A percentile compares a stretch with the other conserved stretches of the same genome.
Evolutionary conservation across 495 filamentous ascomycete species (phyloP).

Genomic region (Penicillium ucsense): DNA sequence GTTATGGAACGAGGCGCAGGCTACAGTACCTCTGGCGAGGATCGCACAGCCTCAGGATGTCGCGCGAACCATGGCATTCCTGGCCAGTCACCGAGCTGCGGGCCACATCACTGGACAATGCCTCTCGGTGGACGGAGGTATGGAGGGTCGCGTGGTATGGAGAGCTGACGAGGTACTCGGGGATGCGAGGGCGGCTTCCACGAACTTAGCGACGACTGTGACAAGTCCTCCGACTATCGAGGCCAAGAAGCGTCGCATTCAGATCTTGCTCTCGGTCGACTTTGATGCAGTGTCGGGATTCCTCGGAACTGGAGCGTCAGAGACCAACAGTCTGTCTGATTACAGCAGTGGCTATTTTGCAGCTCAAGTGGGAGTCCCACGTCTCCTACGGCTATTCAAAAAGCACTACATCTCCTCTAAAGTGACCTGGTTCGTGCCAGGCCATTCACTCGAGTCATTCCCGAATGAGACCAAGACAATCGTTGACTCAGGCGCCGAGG

Average conservation of each 20-base stretch:
- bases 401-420: conserved; percentile 42
- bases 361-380: conserved; percentile 48
- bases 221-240: conserved; percentile 16
- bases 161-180: not conserved
- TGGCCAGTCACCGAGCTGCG: conserved; percentile 42
- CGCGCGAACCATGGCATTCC: conserved; percentile 41
- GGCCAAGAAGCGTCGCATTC: conserved; percentile 32
- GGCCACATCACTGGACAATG: conserved; percentile 48
- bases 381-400: conserved; percentile 47
- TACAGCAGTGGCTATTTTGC: conserved; percentile 51
- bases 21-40: conserved; percentile 8
- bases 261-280: conserved; percentile 46
- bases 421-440: conserved; percentile 56
- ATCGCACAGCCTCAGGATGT: conserved; percentile 35
- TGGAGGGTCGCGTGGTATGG: conserved; percentile 20
- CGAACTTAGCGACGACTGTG: not conserved
- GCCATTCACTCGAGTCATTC: conserved; percentile 54
- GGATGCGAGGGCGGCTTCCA: not conserved
- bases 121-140: conserved; percentile 40
- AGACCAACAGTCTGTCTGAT: conserved; percentile 35
- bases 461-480: conserved; percentile 43
- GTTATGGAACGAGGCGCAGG: conserved; percentile 23
- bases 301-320: conserved; percentile 41
- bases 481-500: conserved; percentile 46
- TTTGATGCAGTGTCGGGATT: conserved; percentile 53